Conservation (phyloP, 176 grass and related monocot species). For the Aegilops umbellulata region DNA sequence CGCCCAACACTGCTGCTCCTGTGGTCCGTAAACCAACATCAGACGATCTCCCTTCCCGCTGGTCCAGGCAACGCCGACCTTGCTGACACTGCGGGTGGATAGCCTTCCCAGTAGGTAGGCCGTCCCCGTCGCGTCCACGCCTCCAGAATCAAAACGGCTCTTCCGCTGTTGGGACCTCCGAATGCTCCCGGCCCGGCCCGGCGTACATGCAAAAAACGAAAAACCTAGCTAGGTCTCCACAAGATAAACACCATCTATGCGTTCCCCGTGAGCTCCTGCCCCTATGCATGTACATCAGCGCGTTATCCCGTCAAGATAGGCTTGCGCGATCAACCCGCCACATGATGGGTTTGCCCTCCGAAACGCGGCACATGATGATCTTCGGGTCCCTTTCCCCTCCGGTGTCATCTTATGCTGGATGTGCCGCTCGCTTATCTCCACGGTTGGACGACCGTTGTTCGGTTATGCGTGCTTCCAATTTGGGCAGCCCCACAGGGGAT, state of each 20-base stretch:
- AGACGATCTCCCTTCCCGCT: background rate
- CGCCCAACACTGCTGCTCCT: background rate
- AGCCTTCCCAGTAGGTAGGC: constrained; percentile 6
- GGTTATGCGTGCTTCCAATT: background rate
- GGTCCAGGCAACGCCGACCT: constrained; percentile 14
- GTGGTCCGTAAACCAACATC: background rate
- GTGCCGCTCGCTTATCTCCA: background rate
- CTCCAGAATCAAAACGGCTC: constrained; percentile 1
- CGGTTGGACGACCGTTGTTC: constrained; percentile 1
- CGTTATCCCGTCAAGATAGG: constrained; percentile 54
- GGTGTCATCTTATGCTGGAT: constrained; percentile 2
- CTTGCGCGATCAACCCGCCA: constrained; percentile 10
- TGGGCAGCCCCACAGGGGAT: background rate
- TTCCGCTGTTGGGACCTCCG: constrained; percentile 11
- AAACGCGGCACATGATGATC: constrained; percentile 10
- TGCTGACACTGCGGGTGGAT: background rate
- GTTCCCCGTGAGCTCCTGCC: constrained; percentile 9
- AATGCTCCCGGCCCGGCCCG: background rate
- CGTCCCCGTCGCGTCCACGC: constrained; percentile 1
- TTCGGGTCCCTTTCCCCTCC: constrained; percentile 22
- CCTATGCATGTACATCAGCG: constrained; percentile 47
- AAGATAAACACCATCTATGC: background rate
- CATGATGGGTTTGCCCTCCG: constrained; percentile 6
- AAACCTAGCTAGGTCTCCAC: background rate
- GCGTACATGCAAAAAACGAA: background rate